phyloP scores from a whole-genome alignment of 2,329 filamentous ascomycete species.

The Aphanocladium album region DNA sequence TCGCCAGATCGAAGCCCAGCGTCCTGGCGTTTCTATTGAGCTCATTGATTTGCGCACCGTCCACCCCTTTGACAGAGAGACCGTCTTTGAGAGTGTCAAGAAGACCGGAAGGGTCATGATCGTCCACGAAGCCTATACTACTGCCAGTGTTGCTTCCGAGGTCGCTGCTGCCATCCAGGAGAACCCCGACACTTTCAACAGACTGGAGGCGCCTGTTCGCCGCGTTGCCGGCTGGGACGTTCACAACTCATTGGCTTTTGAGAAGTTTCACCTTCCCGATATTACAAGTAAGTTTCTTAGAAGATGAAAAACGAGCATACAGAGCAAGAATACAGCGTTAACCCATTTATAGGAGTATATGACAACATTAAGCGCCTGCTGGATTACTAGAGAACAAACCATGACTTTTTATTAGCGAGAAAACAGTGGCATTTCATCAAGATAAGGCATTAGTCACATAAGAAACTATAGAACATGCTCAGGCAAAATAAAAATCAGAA shows the following conservation, averaged over 20 bases:
- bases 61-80: constrained; percentile 86
- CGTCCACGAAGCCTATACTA: constrained; percentile 89
- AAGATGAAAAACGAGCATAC: background rate
- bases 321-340: background rate
- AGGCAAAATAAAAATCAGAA: background rate
- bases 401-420: constrained; percentile 2
- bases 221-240: constrained; percentile 88
- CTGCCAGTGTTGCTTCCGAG: constrained; percentile 83
- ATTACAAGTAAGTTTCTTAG: constrained; percentile 64
- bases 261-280: constrained; percentile 78
- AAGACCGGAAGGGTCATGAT: constrained; percentile 85
- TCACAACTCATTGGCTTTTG: constrained; percentile 73
- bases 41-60: constrained; percentile 83
- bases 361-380: constrained; percentile 64
- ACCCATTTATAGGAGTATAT: constrained; percentile 53
- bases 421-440: background rate
- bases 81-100: constrained; percentile 73
- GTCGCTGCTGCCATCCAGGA: constrained; percentile 86
- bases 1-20: constrained; percentile 66
- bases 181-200: constrained; percentile 66
- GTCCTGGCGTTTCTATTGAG: constrained; percentile 68
- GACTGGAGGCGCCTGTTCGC: constrained; percentile 78
- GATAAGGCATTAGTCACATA: background rate
- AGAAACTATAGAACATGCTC: background rate
- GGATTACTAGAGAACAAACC: constrained; percentile 49